A percentile compares a stretch with the other conserved stretches of the same genome.
Evolutionary conservation across 1,284 basidiomycete species (phyloP).

Genomic region (Retiboletus flavoniger): DNA sequence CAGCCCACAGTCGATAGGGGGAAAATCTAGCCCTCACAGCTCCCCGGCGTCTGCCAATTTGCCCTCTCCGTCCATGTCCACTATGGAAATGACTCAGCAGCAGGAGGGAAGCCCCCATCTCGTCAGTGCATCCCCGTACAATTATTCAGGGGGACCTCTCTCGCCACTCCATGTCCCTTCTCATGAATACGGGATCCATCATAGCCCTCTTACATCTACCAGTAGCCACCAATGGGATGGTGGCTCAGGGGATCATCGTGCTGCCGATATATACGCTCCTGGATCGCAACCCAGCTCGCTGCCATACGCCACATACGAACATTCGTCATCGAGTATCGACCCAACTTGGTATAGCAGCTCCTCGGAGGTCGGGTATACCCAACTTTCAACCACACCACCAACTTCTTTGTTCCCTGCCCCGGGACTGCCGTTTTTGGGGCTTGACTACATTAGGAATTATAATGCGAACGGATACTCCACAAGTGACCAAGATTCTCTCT

Average conservation of each 20-base stretch:
- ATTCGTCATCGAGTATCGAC: slow-evolving; percentile 48
- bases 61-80: slow-evolving; percentile 62
- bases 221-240: slow-evolving; percentile 47
- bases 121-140: slow-evolving; percentile 37
- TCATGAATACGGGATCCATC: slow-evolving; percentile 55
- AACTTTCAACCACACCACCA: slow-evolving; percentile 56
- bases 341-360: slow-evolving; percentile 45
- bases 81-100: slow-evolving; percentile 36
- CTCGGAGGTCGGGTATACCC: slow-evolving; percentile 40
- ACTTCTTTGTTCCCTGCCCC: slow-evolving; percentile 61
- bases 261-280: slow-evolving; percentile 45
- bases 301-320: slow-evolving; percentile 38
- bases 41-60: slow-evolving; percentile 70
- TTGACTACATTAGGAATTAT: slow-evolving; percentile 78
- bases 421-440: slow-evolving; percentile 74
- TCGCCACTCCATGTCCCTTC: slow-evolving; percentile 49
- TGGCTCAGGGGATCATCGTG: slow-evolving; percentile 36
- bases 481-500: slow-evolving; percentile 63
- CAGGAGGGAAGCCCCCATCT: slow-evolving; percentile 49
- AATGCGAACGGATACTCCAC: slow-evolving; percentile 43
- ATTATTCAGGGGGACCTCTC: slow-evolving; percentile 46
- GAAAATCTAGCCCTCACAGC: slow-evolving; percentile 60
- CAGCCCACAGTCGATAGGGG: slow-evolving; percentile 47
- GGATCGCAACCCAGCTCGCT: slow-evolving; percentile 39
- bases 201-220: slow-evolving; percentile 40